Evolutionary conservation across 169 alveolate genomes (phyloP).

Genomic region (Plasmodium coatneyi): DNA sequence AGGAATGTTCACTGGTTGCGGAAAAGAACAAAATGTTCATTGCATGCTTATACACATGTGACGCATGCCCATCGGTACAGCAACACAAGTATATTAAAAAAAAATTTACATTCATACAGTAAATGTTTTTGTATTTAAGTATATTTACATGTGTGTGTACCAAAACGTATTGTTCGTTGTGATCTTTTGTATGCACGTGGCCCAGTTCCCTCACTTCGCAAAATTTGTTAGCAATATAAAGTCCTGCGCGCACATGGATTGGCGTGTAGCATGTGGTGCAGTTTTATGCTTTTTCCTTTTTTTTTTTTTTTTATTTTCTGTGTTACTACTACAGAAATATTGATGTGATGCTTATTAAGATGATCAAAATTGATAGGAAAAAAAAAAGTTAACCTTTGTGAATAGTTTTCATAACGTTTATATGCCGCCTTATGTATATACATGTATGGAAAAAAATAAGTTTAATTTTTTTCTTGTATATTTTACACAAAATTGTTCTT

Average conservation of each 20-base stretch:
- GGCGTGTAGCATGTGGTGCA: not conserved
- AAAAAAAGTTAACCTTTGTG: not conserved
- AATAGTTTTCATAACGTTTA: not conserved
- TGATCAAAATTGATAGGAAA: not conserved
- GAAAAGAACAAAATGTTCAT: not conserved
- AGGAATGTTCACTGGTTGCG: not conserved
- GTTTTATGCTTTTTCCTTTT: not conserved
- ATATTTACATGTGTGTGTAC: constrained; percentile 29
- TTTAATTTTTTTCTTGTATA: not conserved
- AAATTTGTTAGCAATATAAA: not conserved
- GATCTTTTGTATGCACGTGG: not conserved
- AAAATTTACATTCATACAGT: not conserved
- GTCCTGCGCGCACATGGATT: not conserved
- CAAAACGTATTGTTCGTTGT: not conserved
- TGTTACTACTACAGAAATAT: not conserved
- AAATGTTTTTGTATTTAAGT: not conserved
- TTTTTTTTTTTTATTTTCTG: not conserved
- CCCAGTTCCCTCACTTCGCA: not conserved
- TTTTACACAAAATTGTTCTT: not conserved
- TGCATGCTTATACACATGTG: not conserved
- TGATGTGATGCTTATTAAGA: not conserved
- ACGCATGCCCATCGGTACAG: not conserved
- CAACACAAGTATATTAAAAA: not conserved
- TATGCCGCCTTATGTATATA: not conserved
- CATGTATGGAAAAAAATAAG: not conserved